Evolutionary conservation across 768 basidiomycete genomes (phyloP), one percentile per base, ranked within the genome.

Genomic region (Lactarius hatsudake): DNA sequence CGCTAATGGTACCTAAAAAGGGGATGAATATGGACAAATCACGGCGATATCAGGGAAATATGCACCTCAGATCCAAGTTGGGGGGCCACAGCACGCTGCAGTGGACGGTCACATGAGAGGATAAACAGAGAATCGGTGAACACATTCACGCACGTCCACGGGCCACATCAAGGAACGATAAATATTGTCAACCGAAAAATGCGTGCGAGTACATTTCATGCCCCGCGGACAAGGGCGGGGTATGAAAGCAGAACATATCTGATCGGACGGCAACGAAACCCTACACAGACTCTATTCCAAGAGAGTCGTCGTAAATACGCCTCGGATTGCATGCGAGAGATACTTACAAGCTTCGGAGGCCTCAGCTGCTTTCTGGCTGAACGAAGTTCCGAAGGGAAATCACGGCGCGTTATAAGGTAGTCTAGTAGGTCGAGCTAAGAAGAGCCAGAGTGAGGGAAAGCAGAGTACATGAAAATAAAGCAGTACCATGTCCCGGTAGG

Each of bases 311-410:
- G 23, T 36, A 7, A 30, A 15, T 45, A 18, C 7, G 9, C 2
- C 30, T 1, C 6, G 40, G 40, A 28, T 54, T 32, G 20, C 20
- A 26, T 5, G 15, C 2, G 17, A 15, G n/a, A 36, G 36, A 18
- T 23, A 67, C 56, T 28, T 63, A 67, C 66, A 12, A 5, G 10
- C 5, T n/a, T 4, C 1, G 53, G 40, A 23, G 45, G 62, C 0
- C 32, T 32, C 9, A 68, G 28, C 6, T 28, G 20, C 0, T 2
- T 12, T 40, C 5, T 36, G 18, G 55, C 20, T 26, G 4, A 61
- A 38, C 58, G 59, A 32, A 68, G 36, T 45, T 56, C 42, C 1
- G 8, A 1, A 4, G 67, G 67, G 28, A 23, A 63, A 38, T 61
- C 66, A 36, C n/a, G 0, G 10, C 62, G 62, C 12, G 9, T 6